Evolutionary conservation across 805 yeast genomes (phyloP).

Genomic region (Sugiyamaella smithiae): DNA sequence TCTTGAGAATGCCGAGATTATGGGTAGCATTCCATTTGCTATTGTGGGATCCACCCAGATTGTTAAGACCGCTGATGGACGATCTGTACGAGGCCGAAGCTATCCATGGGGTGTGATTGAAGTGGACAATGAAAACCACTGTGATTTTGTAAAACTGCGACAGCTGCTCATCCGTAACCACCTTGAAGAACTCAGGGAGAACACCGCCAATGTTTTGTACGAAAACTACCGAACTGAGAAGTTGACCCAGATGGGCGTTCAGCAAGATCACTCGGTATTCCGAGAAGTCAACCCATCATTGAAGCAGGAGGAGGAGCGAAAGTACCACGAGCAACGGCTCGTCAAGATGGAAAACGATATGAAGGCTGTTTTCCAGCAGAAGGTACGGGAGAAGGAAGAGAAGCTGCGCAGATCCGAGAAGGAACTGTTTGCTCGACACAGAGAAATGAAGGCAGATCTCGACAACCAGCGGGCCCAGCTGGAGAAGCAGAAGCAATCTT

Average conservation of each 20-base stretch:
- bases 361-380: slow-evolving; percentile 94
- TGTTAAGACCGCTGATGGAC: slow-evolving; percentile 66
- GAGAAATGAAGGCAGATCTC: slow-evolving; percentile 66
- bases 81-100: slow-evolving; percentile 80
- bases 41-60: slow-evolving; percentile 85
- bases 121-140: slow-evolving; percentile 90
- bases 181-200: slow-evolving; percentile 90
- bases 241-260: slow-evolving; percentile 75
- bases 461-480: slow-evolving; percentile 39
- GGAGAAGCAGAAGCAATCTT: slow-evolving; percentile 67
- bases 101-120: slow-evolving; percentile 98
- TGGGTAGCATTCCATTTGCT: slow-evolving; percentile 82
- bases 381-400: slow-evolving; percentile 95
- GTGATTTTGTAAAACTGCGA: slow-evolving; percentile 86
- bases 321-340: slow-evolving; percentile 88
- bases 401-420: slow-evolving; percentile 95
- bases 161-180: slow-evolving; percentile 85
- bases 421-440: slow-evolving; percentile 90
- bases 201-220: slow-evolving; percentile 70
- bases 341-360: slow-evolving; percentile 94
- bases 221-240: slow-evolving; percentile 88
- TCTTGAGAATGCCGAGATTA: slow-evolving; percentile 60
- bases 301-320: slow-evolving; percentile 91
- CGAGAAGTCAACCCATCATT: slow-evolving; percentile 89
- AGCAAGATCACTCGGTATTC: slow-evolving; percentile 91